Percentiles rank a stretch among this genome's conserved stretches.
Evolutionary conservation across 345 rosid species (phyloP).

Genomic region (Gynandropsis gynandra): DNA sequence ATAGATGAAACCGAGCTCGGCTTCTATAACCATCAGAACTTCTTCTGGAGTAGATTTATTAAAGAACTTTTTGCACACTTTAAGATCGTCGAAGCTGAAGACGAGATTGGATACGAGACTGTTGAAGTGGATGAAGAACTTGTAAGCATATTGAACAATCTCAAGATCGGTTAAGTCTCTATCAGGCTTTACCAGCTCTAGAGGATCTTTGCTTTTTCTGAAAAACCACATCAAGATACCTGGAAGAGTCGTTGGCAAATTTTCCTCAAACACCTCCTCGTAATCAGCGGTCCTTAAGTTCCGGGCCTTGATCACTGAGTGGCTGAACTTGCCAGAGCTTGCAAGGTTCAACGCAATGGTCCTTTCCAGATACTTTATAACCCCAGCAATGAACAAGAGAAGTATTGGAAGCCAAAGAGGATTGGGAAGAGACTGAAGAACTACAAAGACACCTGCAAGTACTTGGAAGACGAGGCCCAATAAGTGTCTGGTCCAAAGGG

Average conservation of each 20-base stretch:
- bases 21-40: constrained; percentile 44
- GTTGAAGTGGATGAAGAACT: constrained; percentile 38
- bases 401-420: constrained; percentile 27
- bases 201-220: not conserved
- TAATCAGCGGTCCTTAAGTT: constrained; percentile 13
- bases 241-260: not conserved
- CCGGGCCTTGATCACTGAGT: constrained; percentile 51
- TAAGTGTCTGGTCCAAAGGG: constrained; percentile 57
- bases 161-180: constrained; percentile 2
- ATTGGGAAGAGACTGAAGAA: constrained; percentile 31
- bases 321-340: constrained; percentile 47
- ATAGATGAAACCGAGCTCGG: constrained; percentile 59
- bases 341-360: constrained; percentile 47
- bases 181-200: not conserved
- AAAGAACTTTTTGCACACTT: constrained; percentile 46
- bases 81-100: constrained; percentile 42
- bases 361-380: constrained; percentile 54
- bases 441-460: constrained; percentile 36
- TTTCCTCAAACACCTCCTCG: not conserved
- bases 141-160: constrained; percentile 29
- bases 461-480: constrained; percentile 41
- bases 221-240: not conserved
- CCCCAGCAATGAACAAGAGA: constrained; percentile 44
- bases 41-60: constrained; percentile 13
- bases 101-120: constrained; percentile 53